These are phyloP conservation scores for Cladorrhinum sp. DNA, from an alignment of 2,329 filamentous ascomycete genomes.

Conservation along the genomic window DNA sequence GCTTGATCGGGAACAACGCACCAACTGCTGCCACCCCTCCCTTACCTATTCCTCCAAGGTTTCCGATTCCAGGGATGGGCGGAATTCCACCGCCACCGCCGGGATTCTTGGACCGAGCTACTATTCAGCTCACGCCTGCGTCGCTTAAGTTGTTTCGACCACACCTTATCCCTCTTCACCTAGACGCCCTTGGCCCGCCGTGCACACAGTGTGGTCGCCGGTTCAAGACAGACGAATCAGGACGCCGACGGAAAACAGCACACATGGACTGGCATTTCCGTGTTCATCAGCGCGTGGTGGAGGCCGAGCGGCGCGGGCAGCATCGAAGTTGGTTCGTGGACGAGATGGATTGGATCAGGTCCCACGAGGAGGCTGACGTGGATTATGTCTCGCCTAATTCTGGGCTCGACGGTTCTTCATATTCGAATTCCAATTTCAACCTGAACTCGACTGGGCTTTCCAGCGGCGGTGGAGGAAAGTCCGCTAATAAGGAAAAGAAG, in stretches of 20 bases:
- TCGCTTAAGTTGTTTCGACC: constrained; percentile 47
- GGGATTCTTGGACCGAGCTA: constrained; percentile 1
- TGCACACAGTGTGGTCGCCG: constrained; percentile 90
- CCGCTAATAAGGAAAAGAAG: constrained; percentile 48
- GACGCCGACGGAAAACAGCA: constrained; percentile 79
- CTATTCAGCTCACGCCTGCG: neutral
- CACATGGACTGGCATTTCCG: constrained; percentile 99
- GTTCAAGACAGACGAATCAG: constrained; percentile 73
- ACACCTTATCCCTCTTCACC: constrained; percentile 69
- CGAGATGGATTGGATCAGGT: constrained; percentile 88
- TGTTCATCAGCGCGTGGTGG: constrained; percentile 83
- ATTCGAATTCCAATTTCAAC: constrained; percentile 17
- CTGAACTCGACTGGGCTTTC: constrained; percentile 36
- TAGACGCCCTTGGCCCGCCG: constrained; percentile 78
- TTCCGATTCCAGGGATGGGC: neutral
- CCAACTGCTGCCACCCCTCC: constrained; percentile 35
- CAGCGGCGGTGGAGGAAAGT: constrained; percentile 18
- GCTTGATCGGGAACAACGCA: constrained; percentile 52
- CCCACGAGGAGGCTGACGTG: constrained; percentile 73
- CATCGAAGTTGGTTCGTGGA: constrained; percentile 95
- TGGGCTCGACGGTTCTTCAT: neutral
- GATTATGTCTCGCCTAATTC: constrained; percentile 40
- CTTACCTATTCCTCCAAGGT: constrained; percentile 24
- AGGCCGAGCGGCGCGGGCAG: constrained; percentile 80
- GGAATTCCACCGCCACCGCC: constrained; percentile 24